Evolutionary conservation across 176 grass and related monocot species (phyloP).

Genomic region (Ensete ventricosum): DNA sequence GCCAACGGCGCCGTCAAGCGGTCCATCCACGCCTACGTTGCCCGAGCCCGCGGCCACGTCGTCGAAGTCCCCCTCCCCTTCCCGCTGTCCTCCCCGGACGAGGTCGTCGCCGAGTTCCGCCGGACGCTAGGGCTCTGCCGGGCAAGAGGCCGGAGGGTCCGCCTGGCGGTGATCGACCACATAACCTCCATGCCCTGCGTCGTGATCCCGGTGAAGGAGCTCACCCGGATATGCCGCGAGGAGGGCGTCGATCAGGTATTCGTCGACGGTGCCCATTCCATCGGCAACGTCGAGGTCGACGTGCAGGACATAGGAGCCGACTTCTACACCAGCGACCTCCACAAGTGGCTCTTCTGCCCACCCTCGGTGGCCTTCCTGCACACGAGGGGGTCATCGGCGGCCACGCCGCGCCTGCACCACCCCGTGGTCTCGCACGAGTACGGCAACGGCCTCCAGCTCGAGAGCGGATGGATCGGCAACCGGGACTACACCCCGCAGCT

Average conservation of each 20-base stretch:
- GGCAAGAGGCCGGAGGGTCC: slow-evolving; percentile 41
- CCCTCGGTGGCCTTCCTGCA: slow-evolving; percentile 74
- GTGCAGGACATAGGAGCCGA: slow-evolving; percentile 11
- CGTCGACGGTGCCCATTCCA: slow-evolving; percentile 68
- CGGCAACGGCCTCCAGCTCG: slow-evolving; percentile 70
- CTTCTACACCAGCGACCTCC: slow-evolving; percentile 75
- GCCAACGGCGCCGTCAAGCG: slow-evolving; percentile 79
- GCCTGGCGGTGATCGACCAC: slow-evolving; percentile 78
- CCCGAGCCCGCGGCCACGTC: slow-evolving; percentile 62
- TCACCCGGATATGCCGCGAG: slow-evolving; percentile 66
- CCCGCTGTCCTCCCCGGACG: slow-evolving; percentile 46
- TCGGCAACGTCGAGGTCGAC: slow-evolving; percentile 70
- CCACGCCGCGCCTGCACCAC: slow-evolving; percentile 51
- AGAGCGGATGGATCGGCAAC: slow-evolving; percentile 75
- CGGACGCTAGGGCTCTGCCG: slow-evolving; percentile 47
- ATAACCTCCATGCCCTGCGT: slow-evolving; percentile 94
- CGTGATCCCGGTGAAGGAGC: slow-evolving; percentile 77
- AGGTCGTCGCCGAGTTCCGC: slow-evolving; percentile 63
- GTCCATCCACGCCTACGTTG: slow-evolving; percentile 76
- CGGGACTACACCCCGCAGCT: slow-evolving; percentile 84
- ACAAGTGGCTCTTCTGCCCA: slow-evolving; percentile 97
- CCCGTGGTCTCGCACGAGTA: slow-evolving; percentile 84
- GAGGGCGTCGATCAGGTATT: slow-evolving; percentile 82
- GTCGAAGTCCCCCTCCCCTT: slow-evolving; percentile 92
- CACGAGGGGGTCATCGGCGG: slow-evolving; percentile 28